Conservation (phyloP, 768 basidiomycete species). For the Coprinopsis strossmayeri region DNA sequence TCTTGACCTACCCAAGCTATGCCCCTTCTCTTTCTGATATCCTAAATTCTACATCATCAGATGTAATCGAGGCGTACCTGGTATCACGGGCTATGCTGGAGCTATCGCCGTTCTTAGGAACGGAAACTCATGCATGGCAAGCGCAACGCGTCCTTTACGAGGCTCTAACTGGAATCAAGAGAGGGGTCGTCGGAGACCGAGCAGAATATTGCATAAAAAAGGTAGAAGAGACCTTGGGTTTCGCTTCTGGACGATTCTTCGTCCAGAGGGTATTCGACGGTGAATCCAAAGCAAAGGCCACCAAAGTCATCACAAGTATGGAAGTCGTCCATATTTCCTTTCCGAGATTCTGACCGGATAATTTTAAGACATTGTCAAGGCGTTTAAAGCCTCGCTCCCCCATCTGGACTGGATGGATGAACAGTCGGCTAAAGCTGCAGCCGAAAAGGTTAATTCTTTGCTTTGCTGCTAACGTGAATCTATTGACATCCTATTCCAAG, state of each 20-base stretch:
- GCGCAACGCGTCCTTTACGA: constrained; percentile 67
- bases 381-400: constrained; percentile 75
- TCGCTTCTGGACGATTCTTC: constrained; percentile 84
- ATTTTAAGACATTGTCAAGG: constrained; percentile 61
- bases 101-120: constrained; percentile 67
- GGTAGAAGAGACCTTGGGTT: constrained; percentile 76
- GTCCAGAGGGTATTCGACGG: constrained; percentile 79
- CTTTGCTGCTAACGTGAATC: not conserved
- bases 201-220: constrained; percentile 74
- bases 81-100: constrained; percentile 66
- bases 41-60: constrained; percentile 56
- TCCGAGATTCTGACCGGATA: not conserved
- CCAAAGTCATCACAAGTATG: constrained; percentile 72
- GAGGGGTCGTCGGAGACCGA: constrained; percentile 78
- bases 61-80: constrained; percentile 84
- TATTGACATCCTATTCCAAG: constrained; percentile 26
- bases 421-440: constrained; percentile 72
- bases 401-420: constrained; percentile 90
- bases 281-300: constrained; percentile 73
- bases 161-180: constrained; percentile 75
- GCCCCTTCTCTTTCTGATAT: constrained; percentile 60
- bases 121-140: constrained; percentile 72
- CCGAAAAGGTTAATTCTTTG: constrained; percentile 57
- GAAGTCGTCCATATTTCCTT: not conserved
- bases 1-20: constrained; percentile 81